phyloP scores from a whole-genome alignment of 768 basidiomycete genomes.

The Trametes punicea region DNA sequence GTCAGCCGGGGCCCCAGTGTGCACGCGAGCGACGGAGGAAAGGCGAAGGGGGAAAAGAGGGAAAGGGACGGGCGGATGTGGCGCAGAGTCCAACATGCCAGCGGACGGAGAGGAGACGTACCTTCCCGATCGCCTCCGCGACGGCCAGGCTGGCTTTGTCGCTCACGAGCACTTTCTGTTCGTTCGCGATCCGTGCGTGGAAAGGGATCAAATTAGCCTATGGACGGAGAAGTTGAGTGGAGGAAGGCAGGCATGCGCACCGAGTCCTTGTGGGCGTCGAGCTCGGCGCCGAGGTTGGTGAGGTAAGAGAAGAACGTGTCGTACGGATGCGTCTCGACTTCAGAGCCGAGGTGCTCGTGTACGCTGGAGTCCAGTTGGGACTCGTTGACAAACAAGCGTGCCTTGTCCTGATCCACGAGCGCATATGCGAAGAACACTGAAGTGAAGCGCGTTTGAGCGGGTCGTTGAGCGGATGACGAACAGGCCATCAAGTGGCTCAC shows the following conservation, averaged over 20 bases:
- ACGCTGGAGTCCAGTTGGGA: constrained; percentile 47
- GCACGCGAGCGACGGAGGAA: too few species aligned
- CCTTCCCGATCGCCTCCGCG: constrained; percentile 74
- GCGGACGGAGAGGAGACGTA: constrained; percentile 27
- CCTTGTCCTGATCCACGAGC: constrained; percentile 55
- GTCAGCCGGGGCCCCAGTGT: constrained; percentile 18
- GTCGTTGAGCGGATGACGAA: not conserved
- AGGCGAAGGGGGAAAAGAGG: too few species aligned
- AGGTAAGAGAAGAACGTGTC: constrained; percentile 63
- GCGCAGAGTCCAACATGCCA: not conserved
- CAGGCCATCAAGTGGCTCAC: constrained; percentile 26
- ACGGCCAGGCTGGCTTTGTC: constrained; percentile 80
- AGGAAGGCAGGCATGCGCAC: constrained; percentile 12
- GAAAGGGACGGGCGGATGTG: not conserved
- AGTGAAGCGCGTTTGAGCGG: not conserved
- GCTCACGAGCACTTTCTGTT: constrained; percentile 75
- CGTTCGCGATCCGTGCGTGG: too few species aligned
- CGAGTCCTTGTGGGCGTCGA: constrained; percentile 33
- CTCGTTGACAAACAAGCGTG: constrained; percentile 66
- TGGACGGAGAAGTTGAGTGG: too few species aligned
- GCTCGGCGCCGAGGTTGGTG: constrained; percentile 41
- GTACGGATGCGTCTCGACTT: constrained; percentile 71
- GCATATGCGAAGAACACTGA: constrained; percentile 92
- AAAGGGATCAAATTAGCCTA: too few species aligned
- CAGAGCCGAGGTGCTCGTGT: constrained; percentile 48